Conservation (phyloP, 2,329 filamentous ascomycete species). For the Diplodia mutila region DNA sequence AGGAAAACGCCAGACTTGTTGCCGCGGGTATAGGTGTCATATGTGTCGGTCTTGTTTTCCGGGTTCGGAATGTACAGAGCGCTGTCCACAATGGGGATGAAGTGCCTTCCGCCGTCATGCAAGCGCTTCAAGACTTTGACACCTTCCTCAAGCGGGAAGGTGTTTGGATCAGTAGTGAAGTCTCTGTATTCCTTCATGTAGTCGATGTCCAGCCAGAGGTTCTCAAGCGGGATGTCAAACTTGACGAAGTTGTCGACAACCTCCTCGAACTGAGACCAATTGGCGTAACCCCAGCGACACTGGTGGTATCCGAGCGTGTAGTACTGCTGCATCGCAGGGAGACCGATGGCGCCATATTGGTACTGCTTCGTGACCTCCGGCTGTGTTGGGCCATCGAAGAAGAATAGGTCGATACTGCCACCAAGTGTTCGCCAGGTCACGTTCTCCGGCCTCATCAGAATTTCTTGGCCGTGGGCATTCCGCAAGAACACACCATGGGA, state of each 20-base stretch:
- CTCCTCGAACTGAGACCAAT: slow-evolving; percentile 68
- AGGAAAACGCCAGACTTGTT: slow-evolving; percentile 55
- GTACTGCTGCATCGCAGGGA: slow-evolving; percentile 80
- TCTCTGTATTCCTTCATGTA: slow-evolving; percentile 65
- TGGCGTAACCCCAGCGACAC: slow-evolving; percentile 80
- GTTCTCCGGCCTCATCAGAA: slow-evolving; percentile 65
- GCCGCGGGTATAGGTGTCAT: slow-evolving; percentile 56
- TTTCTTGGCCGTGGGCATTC: slow-evolving; percentile 76
- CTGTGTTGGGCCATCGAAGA: slow-evolving; percentile 73
- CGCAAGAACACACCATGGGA: slow-evolving; percentile 79
- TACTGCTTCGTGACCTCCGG: slow-evolving; percentile 72
- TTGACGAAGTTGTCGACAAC: slow-evolving; percentile 58
- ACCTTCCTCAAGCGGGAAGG: slow-evolving; percentile 55
- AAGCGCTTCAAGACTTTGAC: slow-evolving; percentile 57
- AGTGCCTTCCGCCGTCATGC: slow-evolving; percentile 60
- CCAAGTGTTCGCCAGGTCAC: slow-evolving; percentile 76
- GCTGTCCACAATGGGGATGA: slow-evolving; percentile 64
- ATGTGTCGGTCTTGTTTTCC: slow-evolving; percentile 65
- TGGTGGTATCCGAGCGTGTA: slow-evolving; percentile 83
- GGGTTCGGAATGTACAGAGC: slow-evolving; percentile 75
- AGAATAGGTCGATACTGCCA: slow-evolving; percentile 78
- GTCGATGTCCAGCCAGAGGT: slow-evolving; percentile 52
- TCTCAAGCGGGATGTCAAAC: slow-evolving; percentile 59
- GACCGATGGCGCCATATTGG: slow-evolving; percentile 66
- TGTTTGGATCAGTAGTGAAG: slow-evolving; percentile 60